phyloP scores from a whole-genome alignment of 176 grass and related monocot species.

The Cymbopogon citratus region DNA sequence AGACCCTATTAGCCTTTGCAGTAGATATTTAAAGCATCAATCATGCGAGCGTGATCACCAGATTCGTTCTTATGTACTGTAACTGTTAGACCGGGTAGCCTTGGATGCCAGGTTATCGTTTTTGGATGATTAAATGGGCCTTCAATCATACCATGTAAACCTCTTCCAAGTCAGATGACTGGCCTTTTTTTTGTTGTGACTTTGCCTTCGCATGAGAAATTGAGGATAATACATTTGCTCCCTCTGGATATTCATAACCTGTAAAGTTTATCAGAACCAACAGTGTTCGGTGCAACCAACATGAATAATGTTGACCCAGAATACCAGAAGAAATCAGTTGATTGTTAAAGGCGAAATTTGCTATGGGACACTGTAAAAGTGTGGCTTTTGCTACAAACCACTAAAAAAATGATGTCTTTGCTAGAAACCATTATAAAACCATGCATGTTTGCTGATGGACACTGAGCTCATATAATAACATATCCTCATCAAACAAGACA shows the following conservation, averaged over 20 bases:
- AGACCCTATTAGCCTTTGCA: background rate
- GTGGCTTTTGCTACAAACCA: too few species aligned
- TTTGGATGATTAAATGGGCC: background rate
- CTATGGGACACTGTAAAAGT: too few species aligned
- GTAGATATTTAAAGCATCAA: too few species aligned
- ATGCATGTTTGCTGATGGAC: too few species aligned
- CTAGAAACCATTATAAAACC: too few species aligned
- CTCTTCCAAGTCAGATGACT: background rate
- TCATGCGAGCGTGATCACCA: background rate
- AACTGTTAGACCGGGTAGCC: too few species aligned
- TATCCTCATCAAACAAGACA: too few species aligned
- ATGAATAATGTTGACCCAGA: background rate
- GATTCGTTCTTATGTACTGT: background rate
- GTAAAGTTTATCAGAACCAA: background rate
- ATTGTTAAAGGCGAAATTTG: too few species aligned
- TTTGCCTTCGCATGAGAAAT: background rate
- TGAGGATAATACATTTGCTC: background rate
- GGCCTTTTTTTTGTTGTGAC: too few species aligned
- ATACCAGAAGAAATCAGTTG: background rate
- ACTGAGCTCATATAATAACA: too few species aligned
- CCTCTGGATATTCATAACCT: too few species aligned
- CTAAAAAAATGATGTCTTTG: too few species aligned
- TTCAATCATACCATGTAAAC: background rate
- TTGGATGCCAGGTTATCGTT: background rate
- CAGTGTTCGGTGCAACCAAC: background rate